phyloP scores from a whole-genome alignment of 305 asterid species.

The Solanum hybrid region DNA sequence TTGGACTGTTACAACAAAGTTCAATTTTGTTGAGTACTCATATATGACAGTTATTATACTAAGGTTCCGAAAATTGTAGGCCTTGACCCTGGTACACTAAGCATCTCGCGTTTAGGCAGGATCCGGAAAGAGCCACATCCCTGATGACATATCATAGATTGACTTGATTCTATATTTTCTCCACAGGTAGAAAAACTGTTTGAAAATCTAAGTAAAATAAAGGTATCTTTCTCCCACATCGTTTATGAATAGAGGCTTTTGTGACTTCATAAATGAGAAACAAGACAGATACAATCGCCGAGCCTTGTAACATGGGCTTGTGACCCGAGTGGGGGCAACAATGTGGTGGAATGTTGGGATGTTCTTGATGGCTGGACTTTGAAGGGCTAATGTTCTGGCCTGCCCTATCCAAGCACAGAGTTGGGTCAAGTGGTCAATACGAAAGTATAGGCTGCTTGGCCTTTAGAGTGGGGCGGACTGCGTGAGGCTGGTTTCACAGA shows the following conservation, averaged over 20 bases:
- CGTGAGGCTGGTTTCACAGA: not conserved
- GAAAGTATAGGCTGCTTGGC: not conserved
- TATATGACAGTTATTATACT: too few species aligned
- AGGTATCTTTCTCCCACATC: not conserved
- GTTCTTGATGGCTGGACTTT: not conserved
- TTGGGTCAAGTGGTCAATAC: not conserved
- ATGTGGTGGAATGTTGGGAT: not conserved
- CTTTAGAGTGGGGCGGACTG: not conserved
- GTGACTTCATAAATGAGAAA: not conserved
- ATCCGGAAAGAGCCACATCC: too few species aligned
- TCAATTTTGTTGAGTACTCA: too few species aligned
- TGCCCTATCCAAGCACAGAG: not conserved
- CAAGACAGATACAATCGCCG: accelerated
- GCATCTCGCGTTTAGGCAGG: too few species aligned
- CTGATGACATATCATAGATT: not conserved
- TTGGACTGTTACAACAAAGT: too few species aligned
- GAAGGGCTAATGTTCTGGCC: not conserved
- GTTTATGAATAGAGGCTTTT: not conserved
- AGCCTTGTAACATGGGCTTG: not conserved
- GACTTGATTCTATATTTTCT: not conserved
- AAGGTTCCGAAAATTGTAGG: too few species aligned
- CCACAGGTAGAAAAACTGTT: not conserved
- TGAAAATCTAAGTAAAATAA: not conserved
- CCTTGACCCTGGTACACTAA: too few species aligned
- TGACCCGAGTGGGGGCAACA: not conserved